phyloP scores from a whole-genome alignment of 306 rosid genomes.

The Vicia faba region DNA sequence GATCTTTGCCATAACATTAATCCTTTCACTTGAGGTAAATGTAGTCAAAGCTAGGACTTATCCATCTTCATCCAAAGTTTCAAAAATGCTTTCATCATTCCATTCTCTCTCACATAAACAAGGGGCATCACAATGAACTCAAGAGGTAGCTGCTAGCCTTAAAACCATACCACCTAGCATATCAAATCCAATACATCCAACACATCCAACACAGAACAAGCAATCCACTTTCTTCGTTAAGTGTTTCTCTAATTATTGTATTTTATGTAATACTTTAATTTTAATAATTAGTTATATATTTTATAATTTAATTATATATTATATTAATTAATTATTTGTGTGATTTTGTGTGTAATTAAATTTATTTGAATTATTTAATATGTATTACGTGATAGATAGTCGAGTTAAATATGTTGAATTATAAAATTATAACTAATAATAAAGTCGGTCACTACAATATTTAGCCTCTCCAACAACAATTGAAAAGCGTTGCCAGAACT shows the following conservation, averaged over 20 bases:
- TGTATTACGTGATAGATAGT: no score
- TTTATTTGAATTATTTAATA: no score
- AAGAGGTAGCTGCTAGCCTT: conserved; percentile 54
- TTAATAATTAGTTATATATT: no score
- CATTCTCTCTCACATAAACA: conserved; percentile 32
- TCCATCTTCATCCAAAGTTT: conserved; percentile 39
- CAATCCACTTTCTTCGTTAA: conserved; percentile 27
- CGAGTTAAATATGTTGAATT: no score
- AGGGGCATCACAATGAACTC: conserved; percentile 37
- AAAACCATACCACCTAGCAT: conserved; percentile 69
- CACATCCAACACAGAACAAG: conserved; percentile 90
- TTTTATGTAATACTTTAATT: background rate
- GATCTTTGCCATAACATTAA: conserved; percentile 49
- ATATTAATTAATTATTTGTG: no score
- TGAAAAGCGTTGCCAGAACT: no score
- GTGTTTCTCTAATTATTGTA: conserved; percentile 30
- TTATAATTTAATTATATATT: no score
- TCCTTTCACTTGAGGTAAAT: conserved; percentile 41
- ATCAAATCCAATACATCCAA: conserved; percentile 86
- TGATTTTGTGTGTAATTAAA: no score
- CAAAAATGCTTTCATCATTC: conserved; percentile 37
- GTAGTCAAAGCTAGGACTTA: conserved; percentile 52
- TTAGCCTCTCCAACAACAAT: no score
- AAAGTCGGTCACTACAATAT: no score
- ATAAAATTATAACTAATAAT: no score